phyloP scores from a whole-genome alignment of 768 basidiomycete genomes.

The Boletus fagicola region DNA sequence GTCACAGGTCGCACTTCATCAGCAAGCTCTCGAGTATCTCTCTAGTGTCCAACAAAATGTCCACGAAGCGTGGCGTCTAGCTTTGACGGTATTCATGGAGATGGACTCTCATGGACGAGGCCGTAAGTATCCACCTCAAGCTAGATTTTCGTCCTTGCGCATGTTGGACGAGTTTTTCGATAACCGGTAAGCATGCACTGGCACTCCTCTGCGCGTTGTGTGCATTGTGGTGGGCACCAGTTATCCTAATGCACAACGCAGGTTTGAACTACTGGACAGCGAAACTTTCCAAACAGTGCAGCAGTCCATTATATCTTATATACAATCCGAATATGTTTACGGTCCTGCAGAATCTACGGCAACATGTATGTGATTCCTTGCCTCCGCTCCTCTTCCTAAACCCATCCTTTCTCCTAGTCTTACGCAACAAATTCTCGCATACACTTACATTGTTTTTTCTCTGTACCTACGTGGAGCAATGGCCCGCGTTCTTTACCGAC shows the following conservation, averaged over 20 bases:
- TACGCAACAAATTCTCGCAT: conserved; percentile 95
- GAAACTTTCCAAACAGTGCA: conserved; percentile 71
- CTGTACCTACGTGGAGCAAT: conserved; percentile 80
- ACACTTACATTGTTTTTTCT: conserved; percentile 87
- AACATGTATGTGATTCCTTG: conserved; percentile 59
- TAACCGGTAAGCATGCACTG: conserved; percentile 59
- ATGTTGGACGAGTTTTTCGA: conserved; percentile 82
- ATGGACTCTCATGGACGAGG: conserved; percentile 51
- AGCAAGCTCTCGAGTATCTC: conserved; percentile 84
- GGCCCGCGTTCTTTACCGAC: conserved; percentile 82
- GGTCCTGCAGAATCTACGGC: conserved; percentile 82
- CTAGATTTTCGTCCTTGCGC: conserved; percentile 76
- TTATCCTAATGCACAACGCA: conserved; percentile 27
- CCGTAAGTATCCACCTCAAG: conserved; percentile 67
- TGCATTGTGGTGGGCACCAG: neutral
- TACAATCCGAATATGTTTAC: conserved; percentile 83
- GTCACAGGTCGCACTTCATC: conserved; percentile 65
- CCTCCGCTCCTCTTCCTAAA: conserved; percentile 3
- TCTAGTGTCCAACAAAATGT: conserved; percentile 74
- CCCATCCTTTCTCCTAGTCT: conserved; percentile 46
- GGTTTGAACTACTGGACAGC: conserved; percentile 65
- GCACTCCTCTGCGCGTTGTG: neutral
- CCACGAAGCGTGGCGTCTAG: conserved; percentile 75
- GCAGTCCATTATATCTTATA: conserved; percentile 75
- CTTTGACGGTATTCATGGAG: conserved; percentile 71